These are phyloP conservation scores for Xanthoconium separans DNA, from an alignment of 1,284 basidiomycete species.

Conservation along the genomic window DNA sequence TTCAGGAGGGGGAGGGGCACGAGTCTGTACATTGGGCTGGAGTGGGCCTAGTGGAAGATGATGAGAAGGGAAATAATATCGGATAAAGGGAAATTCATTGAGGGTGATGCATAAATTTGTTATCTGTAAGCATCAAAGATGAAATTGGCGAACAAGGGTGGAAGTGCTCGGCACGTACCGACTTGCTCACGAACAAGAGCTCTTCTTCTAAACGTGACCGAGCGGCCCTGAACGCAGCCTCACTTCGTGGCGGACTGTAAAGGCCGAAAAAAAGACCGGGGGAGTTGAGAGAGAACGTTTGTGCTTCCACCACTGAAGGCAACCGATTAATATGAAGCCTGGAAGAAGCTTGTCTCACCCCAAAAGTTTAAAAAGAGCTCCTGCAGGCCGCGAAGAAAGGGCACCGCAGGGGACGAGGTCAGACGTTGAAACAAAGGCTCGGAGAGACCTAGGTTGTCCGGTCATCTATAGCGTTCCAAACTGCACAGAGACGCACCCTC, in stretches of 20 bases:
- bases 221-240: conserved; percentile 57
- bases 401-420: conserved; percentile 69
- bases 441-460: conserved; percentile 50
- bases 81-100: conserved; percentile 92
- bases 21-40: conserved; percentile 59
- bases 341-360: conserved; percentile 47
- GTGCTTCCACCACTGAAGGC: conserved; percentile 73
- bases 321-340: conserved; percentile 12
- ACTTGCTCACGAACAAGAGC: conserved; percentile 69
- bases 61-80: conserved; percentile 87
- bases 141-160: conserved; percentile 1
- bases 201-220: conserved; percentile 80
- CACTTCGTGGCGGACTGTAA: conserved; percentile 78
- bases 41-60: conserved; percentile 88
- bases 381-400: conserved; percentile 67
- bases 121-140: conserved; percentile 50
- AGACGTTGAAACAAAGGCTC: conserved; percentile 77
- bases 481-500: conserved; percentile 59
- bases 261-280: conserved; percentile 84
- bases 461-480: conserved; percentile 2
- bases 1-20: conserved; percentile 63
- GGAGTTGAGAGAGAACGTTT: conserved; percentile 75
- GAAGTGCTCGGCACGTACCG: conserved; percentile 40
- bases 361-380: conserved; percentile 91
- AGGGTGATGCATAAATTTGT: conserved; percentile 89